Evolutionary conservation across 2,329 filamentous ascomycete genomes (phyloP), one percentile per base, ranked within the genome.

Genomic region (Botrytis aclada): DNA sequence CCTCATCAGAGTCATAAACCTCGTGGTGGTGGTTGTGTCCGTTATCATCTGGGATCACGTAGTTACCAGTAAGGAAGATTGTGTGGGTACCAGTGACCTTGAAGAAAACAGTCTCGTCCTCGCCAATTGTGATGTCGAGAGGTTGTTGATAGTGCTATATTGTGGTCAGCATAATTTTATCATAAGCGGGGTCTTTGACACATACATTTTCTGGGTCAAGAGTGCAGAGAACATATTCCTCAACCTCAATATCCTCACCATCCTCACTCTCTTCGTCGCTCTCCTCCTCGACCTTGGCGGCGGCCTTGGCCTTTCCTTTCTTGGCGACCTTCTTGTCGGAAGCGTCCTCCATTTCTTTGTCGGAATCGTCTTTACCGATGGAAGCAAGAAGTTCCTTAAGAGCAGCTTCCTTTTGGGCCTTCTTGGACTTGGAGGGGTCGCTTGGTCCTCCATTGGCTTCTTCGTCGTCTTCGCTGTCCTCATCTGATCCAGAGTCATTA

Each of bases 211-310:
- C 90, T 45, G 95, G 93, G 84, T 98, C 95, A 71, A 99, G 89
- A 75, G 96, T 99, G 89, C 96, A 99, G 79, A 99, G 85, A 78
- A 98, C 94, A 79, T 93, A 93, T 86, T 98, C 93, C 83, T 98
- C 94, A 70, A 95, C 85, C 80, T 94, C 89, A 70, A 88, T 83
- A 39, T 87, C 88, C 60, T 89, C 88, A 10, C 88, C 88, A 74
- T 92, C 88, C 45, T 89, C 88, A 20, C 88, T 86, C 2, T 88
- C 86, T 45, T 87, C 86, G 54, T 85, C 85, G 4, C 65, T 69
- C 25, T 69, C 83, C 25, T 86, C 86, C 25, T 86, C 86, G n/a
- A 87, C 85, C 60, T 83, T 82, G 61, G 82, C 84, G 65, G 85
- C 86, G 75, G 89, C 91, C 80, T 90, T 90, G 76, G 88, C 90